Base-by-base conservation (phyloP, 208 protist genomes). In the Leishmania braziliensis region DNA sequence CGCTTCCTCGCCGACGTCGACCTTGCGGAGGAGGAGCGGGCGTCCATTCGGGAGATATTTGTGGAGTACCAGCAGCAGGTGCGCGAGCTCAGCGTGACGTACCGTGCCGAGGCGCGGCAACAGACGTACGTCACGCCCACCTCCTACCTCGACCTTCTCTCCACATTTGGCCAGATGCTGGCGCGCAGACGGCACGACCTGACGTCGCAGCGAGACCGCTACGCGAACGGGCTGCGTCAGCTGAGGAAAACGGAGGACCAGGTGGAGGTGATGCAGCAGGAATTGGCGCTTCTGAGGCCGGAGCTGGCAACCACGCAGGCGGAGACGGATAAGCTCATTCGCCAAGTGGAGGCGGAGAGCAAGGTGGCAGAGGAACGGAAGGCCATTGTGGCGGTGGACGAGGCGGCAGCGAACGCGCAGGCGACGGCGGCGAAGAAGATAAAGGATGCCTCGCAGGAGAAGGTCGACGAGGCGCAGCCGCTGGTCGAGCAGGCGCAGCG, bases 91-190 rank as follows among this genome's bases (percentile, higher is more conserved):
- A 91, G 96, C 18, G 83, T 73, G 33, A 70, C 77, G 18, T 99
- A 99, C 88, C 84, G 97, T 26, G 82, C 87, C 18, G 97, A 99
- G 86, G 82, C 96, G 18, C 90, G 96, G 14, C 94, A 97, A 80
- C 88, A 97, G 84, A 92, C 93, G 62, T 99, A 99, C 88, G 97
- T 99, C 33, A 99, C 98, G 6, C 98, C 98, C 5, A 99, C 97
- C 16, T 99, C 97, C 2, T 99, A 99, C 84, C 88, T 99, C 18
- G 97, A 99, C 84, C 88, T 99, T 6, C 90, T 99, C 70, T 94
- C 87, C 46, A 97, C 96, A 12, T 99, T 99, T 89, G 89, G 82
- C 16, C 89, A 89, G 20, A 87, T 99, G 71, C 89, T 99, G 65
- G 80, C 84, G 48, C 87, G 91, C 63, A 96, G 95, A 84, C 94